Conservation (phyloP, 139 green algal species). For the Closterium sp. region DNA sequence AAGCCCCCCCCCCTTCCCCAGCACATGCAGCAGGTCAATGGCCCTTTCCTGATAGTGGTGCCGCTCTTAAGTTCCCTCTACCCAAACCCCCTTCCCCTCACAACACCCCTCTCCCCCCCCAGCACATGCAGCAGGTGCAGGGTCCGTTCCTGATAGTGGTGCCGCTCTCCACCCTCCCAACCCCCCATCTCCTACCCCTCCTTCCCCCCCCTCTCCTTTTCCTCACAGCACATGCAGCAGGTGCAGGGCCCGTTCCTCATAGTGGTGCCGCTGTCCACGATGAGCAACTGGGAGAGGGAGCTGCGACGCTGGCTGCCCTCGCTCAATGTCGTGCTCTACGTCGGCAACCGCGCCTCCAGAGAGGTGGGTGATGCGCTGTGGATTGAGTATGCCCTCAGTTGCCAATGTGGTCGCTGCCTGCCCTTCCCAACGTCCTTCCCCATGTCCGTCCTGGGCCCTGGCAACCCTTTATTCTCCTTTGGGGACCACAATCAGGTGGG, state of each 20-base stretch:
- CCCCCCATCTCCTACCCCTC: too few species aligned
- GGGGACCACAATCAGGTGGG: too few species aligned
- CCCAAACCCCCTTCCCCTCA: too few species aligned
- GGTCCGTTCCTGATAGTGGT: constrained; percentile 89
- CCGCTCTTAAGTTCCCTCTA: constrained; percentile 14
- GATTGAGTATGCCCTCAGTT: too few species aligned
- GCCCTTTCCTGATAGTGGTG: constrained; percentile 87
- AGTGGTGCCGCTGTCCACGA: constrained; percentile 83
- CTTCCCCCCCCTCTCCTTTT: neutral
- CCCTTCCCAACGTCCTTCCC: constrained; percentile 69
- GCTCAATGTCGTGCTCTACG: constrained; percentile 77
- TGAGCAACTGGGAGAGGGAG: constrained; percentile 90
- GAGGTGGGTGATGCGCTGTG: constrained; percentile 31
- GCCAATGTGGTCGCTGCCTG: constrained; percentile 58
- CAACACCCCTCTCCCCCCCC: neutral
- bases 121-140: constrained; percentile 63
- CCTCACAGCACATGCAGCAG: constrained; percentile 59
- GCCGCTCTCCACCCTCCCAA: neutral
- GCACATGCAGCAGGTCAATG: constrained; percentile 63
- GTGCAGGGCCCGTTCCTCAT: constrained; percentile 80
- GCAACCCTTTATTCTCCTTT: too few species aligned
- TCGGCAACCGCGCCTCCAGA: constrained; percentile 73
- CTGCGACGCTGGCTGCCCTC: constrained; percentile 66
- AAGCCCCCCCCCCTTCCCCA: too few species aligned
- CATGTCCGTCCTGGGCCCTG: constrained; percentile 74